Base-by-base conservation (phyloP, 805 yeast species). In the Brettanomyces bruxellensis region DNA sequence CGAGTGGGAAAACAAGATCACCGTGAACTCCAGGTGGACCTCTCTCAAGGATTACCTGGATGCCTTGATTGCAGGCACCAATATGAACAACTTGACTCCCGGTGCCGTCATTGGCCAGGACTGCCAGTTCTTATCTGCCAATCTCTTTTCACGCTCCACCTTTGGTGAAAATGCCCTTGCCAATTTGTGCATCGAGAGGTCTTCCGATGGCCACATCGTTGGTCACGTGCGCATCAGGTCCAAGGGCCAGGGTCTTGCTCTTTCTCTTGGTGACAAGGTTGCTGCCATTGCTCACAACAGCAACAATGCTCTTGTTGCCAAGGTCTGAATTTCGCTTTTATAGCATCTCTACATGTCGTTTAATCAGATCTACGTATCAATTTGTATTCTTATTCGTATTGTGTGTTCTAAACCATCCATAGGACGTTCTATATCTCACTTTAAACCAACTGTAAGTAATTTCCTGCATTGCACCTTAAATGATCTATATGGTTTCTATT, bases 81-180 rank as follows among this genome's bases (percentile, higher is more conserved):
- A 91, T 66, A 95, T 93, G 98, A 81, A 83, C 48, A 82, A 95
- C 62, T 74, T 93, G 57, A 93, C 98, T 1, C 88, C 95, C 3
- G 89, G 91, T 39, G 96, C 95, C 6, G 76, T 86, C n/a, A 75
- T 83, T 57, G 93, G 93, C 34, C 89, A 83, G 60, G 88, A 88
- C 56, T 89, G 96, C 61, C 86, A 81, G 58, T 95, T 93, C 68
- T 73, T 95, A 60, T 85, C 95, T 55, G 98, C 99, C 46, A 93
- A 95, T 63, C 69, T 93, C 60, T 93, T 91, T 60, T 88, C 97
- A 2, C 79, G 83, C 55, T 86, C 95, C 6, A 81, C 95, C 12
- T 93, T 93, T 65, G 99, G 99, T 41, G 99, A 93, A 68, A 97
- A 91, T 62, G 98, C 97, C 0, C 74, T 93, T 59, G 98, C 98